Evolutionary conservation across 495 filamentous ascomycete species (phyloP).

Genomic region (Trichodelitschia bisporula): DNA sequence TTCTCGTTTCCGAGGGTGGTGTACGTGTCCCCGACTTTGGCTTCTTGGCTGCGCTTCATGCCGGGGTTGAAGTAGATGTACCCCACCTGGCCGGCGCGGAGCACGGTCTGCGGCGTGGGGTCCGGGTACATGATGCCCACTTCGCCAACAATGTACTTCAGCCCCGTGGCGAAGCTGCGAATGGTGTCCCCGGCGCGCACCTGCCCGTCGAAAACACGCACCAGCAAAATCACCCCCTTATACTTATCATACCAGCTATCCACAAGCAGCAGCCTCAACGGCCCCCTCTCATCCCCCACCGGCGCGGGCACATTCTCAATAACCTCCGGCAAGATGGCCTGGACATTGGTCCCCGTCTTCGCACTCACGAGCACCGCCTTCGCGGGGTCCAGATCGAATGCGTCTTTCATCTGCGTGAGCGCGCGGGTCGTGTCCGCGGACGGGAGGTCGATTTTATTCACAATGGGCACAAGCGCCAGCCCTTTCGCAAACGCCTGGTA

Average conservation of each 20-base stretch:
- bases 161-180: conserved; percentile 58
- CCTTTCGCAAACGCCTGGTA: conserved; percentile 88
- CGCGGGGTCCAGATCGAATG: conserved; percentile 68
- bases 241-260: conserved; percentile 97
- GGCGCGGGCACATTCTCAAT: conserved; percentile 67
- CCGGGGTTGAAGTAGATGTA: conserved; percentile 95
- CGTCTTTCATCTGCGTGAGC: conserved; percentile 57
- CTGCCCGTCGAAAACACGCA: conserved; percentile 75
- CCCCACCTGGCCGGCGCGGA: conserved; percentile 83
- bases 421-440: conserved; percentile 67
- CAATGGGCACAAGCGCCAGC: conserved; percentile 61
- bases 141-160: conserved; percentile 80
- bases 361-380: conserved; percentile 73
- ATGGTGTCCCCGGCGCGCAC: conserved; percentile 63
- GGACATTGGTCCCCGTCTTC: conserved; percentile 78
- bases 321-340: conserved; percentile 54
- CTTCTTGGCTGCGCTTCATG: conserved; percentile 88
- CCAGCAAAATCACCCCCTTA: conserved; percentile 76
- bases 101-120: conserved; percentile 52
- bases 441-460: conserved; percentile 89
- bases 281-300: conserved; percentile 39
- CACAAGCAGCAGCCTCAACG: conserved; percentile 66
- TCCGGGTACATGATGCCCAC: conserved; percentile 91
- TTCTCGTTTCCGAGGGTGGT: conserved; percentile 63
- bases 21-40: conserved; percentile 87